A percentile compares a stretch with the other conserved stretches of the same genome.
Conservation (phyloP, 2,329 filamentous ascomycete species). For the Fusarium sp. region DNA sequence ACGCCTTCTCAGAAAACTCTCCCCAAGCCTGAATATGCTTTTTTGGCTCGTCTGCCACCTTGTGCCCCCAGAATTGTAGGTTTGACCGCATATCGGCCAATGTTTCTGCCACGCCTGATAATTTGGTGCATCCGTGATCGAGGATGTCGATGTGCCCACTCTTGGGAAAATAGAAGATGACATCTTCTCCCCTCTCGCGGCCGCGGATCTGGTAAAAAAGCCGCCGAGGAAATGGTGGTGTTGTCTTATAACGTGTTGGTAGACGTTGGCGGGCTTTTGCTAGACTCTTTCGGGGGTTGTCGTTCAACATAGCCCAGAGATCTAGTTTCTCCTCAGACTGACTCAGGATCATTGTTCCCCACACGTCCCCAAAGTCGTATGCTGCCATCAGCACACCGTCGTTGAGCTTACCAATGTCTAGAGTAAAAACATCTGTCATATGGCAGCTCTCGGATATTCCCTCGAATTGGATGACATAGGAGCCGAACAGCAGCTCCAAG, state of each 20-base stretch:
- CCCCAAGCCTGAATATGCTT: background rate
- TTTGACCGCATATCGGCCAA: background rate
- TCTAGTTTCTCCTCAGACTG: background rate
- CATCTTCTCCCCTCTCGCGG: background rate
- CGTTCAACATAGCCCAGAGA: background rate
- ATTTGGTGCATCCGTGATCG: background rate
- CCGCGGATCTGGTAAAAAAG: background rate
- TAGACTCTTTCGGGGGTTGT: background rate
- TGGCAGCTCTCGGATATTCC: background rate
- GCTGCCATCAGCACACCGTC: background rate
- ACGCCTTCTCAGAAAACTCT: background rate
- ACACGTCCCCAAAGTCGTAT: background rate
- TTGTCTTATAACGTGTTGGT: background rate
- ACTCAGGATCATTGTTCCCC: background rate
- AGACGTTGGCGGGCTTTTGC: background rate
- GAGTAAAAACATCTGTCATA: background rate
- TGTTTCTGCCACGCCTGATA: background rate
- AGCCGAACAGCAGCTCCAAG: background rate
- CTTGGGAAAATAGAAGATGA: background rate
- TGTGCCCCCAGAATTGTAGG: background rate
- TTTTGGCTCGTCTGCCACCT: background rate
- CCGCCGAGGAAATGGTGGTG: background rate
- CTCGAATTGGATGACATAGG: background rate
- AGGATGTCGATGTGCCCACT: background rate
- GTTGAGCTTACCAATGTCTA: background rate